These are phyloP conservation scores for Cucurbita moschata DNA, from an alignment of 306 rosid species.

Conservation along the genomic window DNA sequence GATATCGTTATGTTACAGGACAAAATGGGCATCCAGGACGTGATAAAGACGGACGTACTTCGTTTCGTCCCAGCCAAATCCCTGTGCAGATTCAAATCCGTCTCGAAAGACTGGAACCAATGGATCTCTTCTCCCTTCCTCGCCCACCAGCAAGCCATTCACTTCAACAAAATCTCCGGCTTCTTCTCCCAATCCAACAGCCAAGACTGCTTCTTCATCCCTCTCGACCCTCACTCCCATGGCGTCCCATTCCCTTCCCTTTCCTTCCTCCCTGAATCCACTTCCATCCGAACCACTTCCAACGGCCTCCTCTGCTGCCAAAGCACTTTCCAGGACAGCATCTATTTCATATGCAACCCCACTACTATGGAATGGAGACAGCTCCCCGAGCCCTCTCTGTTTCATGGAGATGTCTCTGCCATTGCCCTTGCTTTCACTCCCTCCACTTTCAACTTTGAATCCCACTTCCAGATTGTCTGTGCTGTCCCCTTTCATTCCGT, in stretches of 20 bases:
- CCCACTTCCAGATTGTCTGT: slow-evolving; percentile 19
- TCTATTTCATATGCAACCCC: slow-evolving; percentile 30
- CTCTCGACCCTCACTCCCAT: slow-evolving; percentile 9
- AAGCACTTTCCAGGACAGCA: neutral
- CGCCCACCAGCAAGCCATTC: slow-evolving; percentile 12
- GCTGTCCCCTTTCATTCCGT: slow-evolving; percentile 4
- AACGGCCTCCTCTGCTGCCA: slow-evolving; percentile 28
- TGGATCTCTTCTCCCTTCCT: slow-evolving; percentile 15
- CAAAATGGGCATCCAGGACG: slow-evolving; percentile 6
- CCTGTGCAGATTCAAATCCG: slow-evolving; percentile 21
- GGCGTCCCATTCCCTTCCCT: slow-evolving; percentile 18
- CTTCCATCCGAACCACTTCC: slow-evolving; percentile 6
- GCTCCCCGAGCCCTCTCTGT: slow-evolving; percentile 14
- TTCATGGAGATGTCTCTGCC: slow-evolving; percentile 9
- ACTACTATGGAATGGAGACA: slow-evolving; percentile 7
- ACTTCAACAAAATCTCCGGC: slow-evolving; percentile 16
- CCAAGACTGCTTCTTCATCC: slow-evolving; percentile 7
- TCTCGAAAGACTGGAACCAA: slow-evolving; percentile 20
- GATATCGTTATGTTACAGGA: too few relatives aligned
- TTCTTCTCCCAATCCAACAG: slow-evolving; percentile 13
- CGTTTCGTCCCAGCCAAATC: slow-evolving; percentile 28
- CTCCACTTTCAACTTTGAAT: slow-evolving; percentile 6
- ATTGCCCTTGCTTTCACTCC: slow-evolving; percentile 21
- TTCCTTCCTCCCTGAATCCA: slow-evolving; percentile 13
- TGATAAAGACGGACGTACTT: slow-evolving; percentile 6